Base-by-base conservation (phyloP, 2,329 filamentous ascomycete genomes). In the Colletotrichum simmondsii region DNA sequence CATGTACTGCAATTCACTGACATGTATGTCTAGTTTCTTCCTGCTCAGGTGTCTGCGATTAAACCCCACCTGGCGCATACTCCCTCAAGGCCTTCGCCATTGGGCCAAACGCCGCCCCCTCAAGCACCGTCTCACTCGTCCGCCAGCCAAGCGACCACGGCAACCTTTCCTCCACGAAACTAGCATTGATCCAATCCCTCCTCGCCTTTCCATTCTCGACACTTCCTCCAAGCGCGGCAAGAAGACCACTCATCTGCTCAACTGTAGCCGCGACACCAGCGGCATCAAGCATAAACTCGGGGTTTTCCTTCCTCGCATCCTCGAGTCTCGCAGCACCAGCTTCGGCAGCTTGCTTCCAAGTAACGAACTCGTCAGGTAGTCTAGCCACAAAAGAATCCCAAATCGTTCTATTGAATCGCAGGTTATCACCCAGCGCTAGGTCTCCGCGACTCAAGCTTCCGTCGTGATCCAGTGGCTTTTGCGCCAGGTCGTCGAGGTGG, bases 401-500 rank as follows among this genome's bases (percentile, higher is more conserved):
- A 11, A 68, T 68, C 2, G 49, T 68, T 6, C 58, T 6, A 32
- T 68, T 68, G 58, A 68, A 68, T 1, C 35, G 46, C 14, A 63
- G 5, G 16, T 68, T 68, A 32, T 68, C 65, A 4, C 58, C 49
- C 4, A 63, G 32, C 12, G 58, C 65, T 12, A 68, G 58, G 24
- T 68, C 65, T 2, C 65, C 57, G 8, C 58, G 49, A n/a, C 49
- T 68, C 7, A 68, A 49, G 32, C 58, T 68, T 5, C 65, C 65
- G 19, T 68, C 58, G 46, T 63, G 65, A 49, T 68, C 65, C 22
- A 68, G 65, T 3, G 65, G 65, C 49, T 68, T 63, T 49, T 28
- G 65, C 12, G 65, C 65, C 19, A 68, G 65, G n/a, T 68, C 65
- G 58, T 68, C 65, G 26, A 68, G 65, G 26, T 68, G 65, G 49